These are phyloP conservation scores for Globisporangium middletonii DNA, from an alignment of 352 stramenopile species.

Conservation along the genomic window DNA sequence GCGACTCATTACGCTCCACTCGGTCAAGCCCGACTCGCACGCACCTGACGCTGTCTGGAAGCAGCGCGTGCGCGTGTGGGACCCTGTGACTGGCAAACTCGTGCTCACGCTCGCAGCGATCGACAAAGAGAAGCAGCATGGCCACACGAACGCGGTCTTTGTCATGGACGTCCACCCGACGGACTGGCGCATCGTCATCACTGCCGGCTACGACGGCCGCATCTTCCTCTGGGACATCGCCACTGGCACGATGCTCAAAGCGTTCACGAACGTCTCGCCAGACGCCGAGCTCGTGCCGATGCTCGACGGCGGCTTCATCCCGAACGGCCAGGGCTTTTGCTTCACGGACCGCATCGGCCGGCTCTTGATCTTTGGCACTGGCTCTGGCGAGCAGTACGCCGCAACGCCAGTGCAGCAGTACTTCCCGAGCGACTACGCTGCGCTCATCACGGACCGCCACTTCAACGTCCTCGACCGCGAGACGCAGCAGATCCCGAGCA, in stretches of 20 bases:
- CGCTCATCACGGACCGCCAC: conserved; percentile 81
- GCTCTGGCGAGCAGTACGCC: conserved; percentile 54
- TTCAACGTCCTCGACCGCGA: conserved; percentile 88
- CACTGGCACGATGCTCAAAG: conserved; percentile 51
- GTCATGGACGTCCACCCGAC: conserved; percentile 70
- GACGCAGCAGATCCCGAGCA: conserved; percentile 78
- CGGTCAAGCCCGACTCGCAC: conserved; percentile 52
- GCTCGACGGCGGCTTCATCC: conserved; percentile 71
- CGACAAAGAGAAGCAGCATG: conserved; percentile 52
- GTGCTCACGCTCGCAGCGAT: conserved; percentile 57
- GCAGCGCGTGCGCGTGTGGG: conserved; percentile 64
- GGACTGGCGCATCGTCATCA: conserved; percentile 71
- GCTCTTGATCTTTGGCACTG: conserved; percentile 73
- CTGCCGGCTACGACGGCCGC: conserved; percentile 75
- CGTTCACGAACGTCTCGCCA: conserved; percentile 49
- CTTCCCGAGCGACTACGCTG: conserved; percentile 88
- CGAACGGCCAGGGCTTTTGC: conserved; percentile 58
- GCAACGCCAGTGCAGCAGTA: conserved; percentile 78
- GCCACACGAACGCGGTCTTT: conserved; percentile 76
- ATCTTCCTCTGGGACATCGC: conserved; percentile 85
- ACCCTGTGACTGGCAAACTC: conserved; percentile 40
- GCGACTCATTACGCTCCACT: conserved; percentile 63
- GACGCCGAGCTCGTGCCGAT: conserved; percentile 61
- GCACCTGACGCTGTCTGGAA: conserved; percentile 38
- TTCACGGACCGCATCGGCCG: conserved; percentile 82